phyloP scores from a whole-genome alignment of 768 basidiomycete species.

The Termitomyces sp. region DNA sequence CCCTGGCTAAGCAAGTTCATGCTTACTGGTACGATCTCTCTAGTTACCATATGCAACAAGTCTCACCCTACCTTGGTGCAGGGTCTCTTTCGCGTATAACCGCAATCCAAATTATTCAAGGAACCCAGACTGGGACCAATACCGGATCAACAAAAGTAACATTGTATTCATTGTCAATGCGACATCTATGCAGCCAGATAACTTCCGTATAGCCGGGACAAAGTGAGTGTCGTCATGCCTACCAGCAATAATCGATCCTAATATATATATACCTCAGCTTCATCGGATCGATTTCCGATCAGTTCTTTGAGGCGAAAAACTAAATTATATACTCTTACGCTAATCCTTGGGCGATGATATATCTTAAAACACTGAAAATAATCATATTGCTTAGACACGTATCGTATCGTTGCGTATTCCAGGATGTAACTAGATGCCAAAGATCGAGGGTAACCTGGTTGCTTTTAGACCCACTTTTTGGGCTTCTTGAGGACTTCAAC shows the following conservation, averaged over 20 bases:
- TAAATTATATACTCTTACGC: neutral
- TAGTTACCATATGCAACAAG: neutral
- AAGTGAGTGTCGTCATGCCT: conserved; percentile 2
- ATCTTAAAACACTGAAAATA: neutral
- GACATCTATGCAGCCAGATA: conserved; percentile 12
- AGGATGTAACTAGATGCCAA: neutral
- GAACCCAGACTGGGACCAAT: conserved; percentile 10
- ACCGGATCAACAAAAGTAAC: conserved; percentile 1
- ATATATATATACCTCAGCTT: conserved; percentile 5
- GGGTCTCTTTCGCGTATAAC: conserved; percentile 15
- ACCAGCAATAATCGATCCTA: neutral
- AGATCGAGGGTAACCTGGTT: neutral
- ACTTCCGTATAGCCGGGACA: conserved; percentile 9
- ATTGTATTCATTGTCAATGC: conserved; percentile 3
- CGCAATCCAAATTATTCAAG: conserved; percentile 4
- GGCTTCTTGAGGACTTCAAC: conserved; percentile 58
- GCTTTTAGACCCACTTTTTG: conserved; percentile 50
- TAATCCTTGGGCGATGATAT: neutral
- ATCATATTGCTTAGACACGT: neutral
- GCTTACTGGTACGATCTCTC: conserved; percentile 12
- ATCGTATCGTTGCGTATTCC: neutral
- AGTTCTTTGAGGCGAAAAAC: conserved; percentile 8
- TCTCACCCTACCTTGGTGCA: neutral
- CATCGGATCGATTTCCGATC: conserved; percentile 12
- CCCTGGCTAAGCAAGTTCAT: conserved; percentile 11